Percentiles rank a stretch among this genome's conserved stretches.
Conservation (phyloP, 371 early-diverging fungal species). For the Mucor ambiguus region DNA sequence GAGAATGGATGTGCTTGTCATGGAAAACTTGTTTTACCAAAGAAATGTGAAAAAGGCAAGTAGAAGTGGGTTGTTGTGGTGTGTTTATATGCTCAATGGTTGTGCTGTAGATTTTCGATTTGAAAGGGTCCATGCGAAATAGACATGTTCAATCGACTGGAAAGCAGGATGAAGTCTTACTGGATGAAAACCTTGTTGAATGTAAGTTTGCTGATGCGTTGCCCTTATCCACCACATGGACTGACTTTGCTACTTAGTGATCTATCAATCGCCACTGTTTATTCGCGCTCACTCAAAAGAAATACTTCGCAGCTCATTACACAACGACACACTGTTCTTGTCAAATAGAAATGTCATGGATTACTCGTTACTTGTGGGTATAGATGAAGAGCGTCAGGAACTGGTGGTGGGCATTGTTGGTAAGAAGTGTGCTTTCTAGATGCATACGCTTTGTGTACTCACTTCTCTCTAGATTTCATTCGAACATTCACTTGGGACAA, state of each 20-base stretch:
- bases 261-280: constrained; percentile 87
- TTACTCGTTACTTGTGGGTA: constrained; percentile 93
- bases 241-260: constrained; percentile 40
- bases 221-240: not conserved
- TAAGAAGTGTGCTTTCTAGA: constrained; percentile 30
- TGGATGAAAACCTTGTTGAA: constrained; percentile 95
- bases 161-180: constrained; percentile 82
- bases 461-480: constrained; percentile 75
- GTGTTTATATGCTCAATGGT: not conserved
- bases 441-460: not conserved
- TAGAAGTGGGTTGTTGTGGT: not conserved
- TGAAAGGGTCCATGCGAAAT: constrained; percentile 96
- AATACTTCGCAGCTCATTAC: constrained; percentile 78
- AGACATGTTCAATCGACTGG: constrained; percentile 92
- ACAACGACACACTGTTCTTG: constrained; percentile 92
- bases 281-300: constrained; percentile 91
- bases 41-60: constrained; percentile 70
- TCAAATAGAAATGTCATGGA: constrained; percentile 94
- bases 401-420: constrained; percentile 94
- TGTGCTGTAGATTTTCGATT: constrained; percentile 77
- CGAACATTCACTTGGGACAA: constrained; percentile 98
- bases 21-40: constrained; percentile 96
- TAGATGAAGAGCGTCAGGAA: constrained; percentile 84
- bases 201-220: constrained; percentile 38
- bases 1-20: constrained; percentile 91